Conservation (phyloP, 495 filamentous ascomycete species). For the Penicillium coffeae region DNA sequence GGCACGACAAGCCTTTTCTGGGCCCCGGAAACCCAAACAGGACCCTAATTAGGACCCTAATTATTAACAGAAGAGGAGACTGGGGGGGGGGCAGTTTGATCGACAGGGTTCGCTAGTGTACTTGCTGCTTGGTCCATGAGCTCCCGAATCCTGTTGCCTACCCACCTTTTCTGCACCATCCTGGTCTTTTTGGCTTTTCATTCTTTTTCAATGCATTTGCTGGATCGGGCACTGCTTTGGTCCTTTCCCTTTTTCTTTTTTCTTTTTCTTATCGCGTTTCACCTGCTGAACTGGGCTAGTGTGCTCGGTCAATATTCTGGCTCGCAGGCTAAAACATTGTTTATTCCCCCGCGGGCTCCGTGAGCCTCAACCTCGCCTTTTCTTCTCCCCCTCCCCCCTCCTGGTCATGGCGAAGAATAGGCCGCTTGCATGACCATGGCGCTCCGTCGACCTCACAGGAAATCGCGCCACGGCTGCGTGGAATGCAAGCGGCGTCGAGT, state of each 20-base stretch:
- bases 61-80: too few species aligned
- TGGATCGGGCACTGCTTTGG: too few species aligned
- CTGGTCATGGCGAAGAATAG: not conserved
- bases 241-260: too few species aligned
- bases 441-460: conserved; percentile 31
- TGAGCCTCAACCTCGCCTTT: not conserved
- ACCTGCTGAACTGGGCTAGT: not conserved
- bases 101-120: conserved; percentile 28
- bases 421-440: conserved; percentile 24
- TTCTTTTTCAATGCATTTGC: too few species aligned
- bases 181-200: too few species aligned
- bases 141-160: conserved; percentile 25
- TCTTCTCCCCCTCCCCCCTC: not conserved
- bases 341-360: not conserved
- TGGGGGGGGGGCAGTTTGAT: conserved; percentile 27
- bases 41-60: too few species aligned
- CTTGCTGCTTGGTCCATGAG: not conserved
- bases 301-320: not conserved
- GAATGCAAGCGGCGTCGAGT: conserved; percentile 38
- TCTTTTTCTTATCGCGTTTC: not conserved
- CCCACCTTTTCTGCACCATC: not conserved
- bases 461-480: conserved; percentile 32
- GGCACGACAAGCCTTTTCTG: conserved; percentile 22
- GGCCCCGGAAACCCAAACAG: too few species aligned
- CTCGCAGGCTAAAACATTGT: not conserved